A percentile compares a stretch with the other conserved stretches of the same genome.
Conservation (phyloP, 257 asterid genomes). For the Gentiana straminea region DNA sequence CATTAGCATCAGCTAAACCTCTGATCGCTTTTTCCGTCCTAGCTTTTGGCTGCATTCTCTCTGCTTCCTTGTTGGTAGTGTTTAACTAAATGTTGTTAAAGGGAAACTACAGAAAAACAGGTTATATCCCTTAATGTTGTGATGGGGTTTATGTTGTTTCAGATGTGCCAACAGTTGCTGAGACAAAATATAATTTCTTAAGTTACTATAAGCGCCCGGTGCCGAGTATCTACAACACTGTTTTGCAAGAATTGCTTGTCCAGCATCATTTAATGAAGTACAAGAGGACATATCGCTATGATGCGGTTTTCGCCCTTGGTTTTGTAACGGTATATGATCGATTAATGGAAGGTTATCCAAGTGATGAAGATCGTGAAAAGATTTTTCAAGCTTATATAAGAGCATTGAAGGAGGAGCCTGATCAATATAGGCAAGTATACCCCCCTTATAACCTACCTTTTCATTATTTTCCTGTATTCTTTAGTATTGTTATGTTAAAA, state of each 20-base stretch:
- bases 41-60: too few relatives aligned
- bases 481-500: too few relatives aligned
- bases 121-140: background rate
- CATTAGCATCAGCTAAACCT: too few relatives aligned
- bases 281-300: constrained; percentile 71
- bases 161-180: constrained; percentile 78
- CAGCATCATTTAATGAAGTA: constrained; percentile 84
- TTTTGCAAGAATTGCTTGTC: constrained; percentile 81
- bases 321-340: constrained; percentile 87
- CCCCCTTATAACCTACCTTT: too few relatives aligned
- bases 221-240: constrained; percentile 81
- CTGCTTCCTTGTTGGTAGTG: too few relatives aligned
- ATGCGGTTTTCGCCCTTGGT: constrained; percentile 89
- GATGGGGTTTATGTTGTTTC: constrained; percentile 16
- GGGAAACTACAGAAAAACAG: background rate
- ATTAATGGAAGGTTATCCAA: constrained; percentile 91
- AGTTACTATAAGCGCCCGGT: constrained; percentile 82
- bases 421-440: constrained; percentile 56
- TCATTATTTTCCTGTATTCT: too few relatives aligned
- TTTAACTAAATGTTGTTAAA: too few relatives aligned
- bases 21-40: too few relatives aligned
- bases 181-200: constrained; percentile 73
- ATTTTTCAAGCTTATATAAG: constrained; percentile 75
- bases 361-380: constrained; percentile 67
- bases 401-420: constrained; percentile 84